Conservation (phyloP, 148 eudicot genomes). For the Cornus controversa region DNA sequence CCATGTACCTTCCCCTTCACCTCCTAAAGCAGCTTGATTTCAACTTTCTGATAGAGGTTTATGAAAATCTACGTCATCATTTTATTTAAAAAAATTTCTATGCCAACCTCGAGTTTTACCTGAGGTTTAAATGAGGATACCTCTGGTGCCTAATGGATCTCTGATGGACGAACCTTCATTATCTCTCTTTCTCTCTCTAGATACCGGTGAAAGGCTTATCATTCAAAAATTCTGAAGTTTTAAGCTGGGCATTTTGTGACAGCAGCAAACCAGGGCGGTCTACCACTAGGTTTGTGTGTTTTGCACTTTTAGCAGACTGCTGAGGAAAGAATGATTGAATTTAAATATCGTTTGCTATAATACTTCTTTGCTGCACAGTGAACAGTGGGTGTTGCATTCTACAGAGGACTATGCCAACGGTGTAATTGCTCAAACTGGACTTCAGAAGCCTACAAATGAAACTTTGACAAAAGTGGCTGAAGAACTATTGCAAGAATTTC, state of each 20-base stretch:
- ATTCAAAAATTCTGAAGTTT: conserved; percentile 61
- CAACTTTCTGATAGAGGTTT: neutral
- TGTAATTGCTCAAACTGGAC: conserved; percentile 69
- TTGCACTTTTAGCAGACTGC: neutral
- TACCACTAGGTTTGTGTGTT: conserved; percentile 46
- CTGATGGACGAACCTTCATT: neutral
- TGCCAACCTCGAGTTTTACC: neutral
- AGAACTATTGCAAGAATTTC: conserved; percentile 75
- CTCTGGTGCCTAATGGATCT: neutral
- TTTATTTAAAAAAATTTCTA: neutral
- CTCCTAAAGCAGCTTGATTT: neutral
- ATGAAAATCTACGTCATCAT: neutral
- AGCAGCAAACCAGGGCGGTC: conserved; percentile 94
- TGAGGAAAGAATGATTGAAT: neutral
- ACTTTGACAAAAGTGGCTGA: conserved; percentile 62
- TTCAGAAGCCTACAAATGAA: conserved; percentile 62
- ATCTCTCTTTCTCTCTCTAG: conserved; percentile 30
- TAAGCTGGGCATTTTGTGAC: conserved; percentile 75
- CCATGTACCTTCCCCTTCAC: neutral
- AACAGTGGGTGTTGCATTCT: conserved; percentile 90
- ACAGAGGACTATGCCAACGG: conserved; percentile 71
- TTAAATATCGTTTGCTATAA: neutral
- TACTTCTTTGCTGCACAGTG: conserved; percentile 38
- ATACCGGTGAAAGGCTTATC: conserved; percentile 70
- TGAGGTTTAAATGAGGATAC: neutral